phyloP scores from a whole-genome alignment of 148 eudicot species.

The Camellia lanceoleosa region DNA sequence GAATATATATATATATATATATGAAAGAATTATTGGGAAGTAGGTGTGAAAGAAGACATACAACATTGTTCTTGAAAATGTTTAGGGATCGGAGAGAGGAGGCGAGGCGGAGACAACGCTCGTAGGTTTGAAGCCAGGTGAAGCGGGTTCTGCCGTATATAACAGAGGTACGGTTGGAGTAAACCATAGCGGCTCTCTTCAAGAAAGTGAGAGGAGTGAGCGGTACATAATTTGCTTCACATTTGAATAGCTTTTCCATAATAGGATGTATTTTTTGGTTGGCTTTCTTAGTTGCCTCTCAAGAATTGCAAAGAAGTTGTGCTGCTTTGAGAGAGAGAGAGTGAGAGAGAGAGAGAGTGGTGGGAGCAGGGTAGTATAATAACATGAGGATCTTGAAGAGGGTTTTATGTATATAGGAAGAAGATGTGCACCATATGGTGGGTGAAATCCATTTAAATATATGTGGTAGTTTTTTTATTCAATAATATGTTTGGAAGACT shows the following conservation, averaged over 20 bases:
- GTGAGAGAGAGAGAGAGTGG: too few species aligned
- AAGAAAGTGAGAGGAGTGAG: slow-evolving; percentile 70
- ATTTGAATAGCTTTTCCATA: slow-evolving; percentile 60
- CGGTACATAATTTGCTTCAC: slow-evolving; percentile 63
- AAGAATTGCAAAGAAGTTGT: neutral
- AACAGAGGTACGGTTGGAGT: slow-evolving; percentile 58
- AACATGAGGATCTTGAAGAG: too few species aligned
- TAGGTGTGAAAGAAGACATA: slow-evolving; percentile 26
- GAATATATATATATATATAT: too few species aligned
- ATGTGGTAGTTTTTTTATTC: too few species aligned
- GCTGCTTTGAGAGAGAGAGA: too few species aligned
- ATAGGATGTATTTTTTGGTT: slow-evolving; percentile 5
- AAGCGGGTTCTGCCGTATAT: slow-evolving; percentile 52
- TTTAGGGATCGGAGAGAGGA: slow-evolving; percentile 59
- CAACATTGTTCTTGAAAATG: slow-evolving; percentile 57
- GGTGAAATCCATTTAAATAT: too few species aligned
- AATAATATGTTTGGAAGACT: too few species aligned
- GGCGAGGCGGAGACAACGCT: slow-evolving; percentile 78
- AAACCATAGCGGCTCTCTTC: slow-evolving; percentile 60
- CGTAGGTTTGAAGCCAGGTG: slow-evolving; percentile 69
- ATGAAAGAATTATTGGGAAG: too few species aligned
- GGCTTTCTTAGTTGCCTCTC: slow-evolving; percentile 12
- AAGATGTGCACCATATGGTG: too few species aligned
- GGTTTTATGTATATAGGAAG: too few species aligned
- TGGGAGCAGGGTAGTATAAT: too few species aligned